These are phyloP conservation scores for Saitozyma podzolica DNA, from an alignment of 768 basidiomycete genomes.

Conservation along the genomic window DNA sequence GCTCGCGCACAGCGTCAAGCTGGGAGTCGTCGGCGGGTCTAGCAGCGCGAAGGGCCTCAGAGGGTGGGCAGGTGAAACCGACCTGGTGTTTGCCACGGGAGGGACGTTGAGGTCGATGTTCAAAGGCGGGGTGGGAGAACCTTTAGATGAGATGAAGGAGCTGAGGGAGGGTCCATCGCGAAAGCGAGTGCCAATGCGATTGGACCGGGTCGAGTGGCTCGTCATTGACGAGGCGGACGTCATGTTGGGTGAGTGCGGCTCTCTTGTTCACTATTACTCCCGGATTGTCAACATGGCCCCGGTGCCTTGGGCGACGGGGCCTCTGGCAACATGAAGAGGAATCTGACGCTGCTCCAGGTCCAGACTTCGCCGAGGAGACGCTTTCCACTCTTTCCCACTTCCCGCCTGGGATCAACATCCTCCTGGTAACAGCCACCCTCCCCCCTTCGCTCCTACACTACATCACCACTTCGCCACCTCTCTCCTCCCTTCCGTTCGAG, in stretches of 20 bases:
- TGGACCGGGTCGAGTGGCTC: slow-evolving; percentile 80
- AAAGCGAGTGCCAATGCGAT: slow-evolving; percentile 60
- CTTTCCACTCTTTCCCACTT: slow-evolving; percentile 70
- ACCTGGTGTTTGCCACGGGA: slow-evolving; percentile 64
- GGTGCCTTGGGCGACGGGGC: background rate
- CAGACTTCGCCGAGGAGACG: slow-evolving; percentile 78
- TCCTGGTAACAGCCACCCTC: slow-evolving; percentile 84
- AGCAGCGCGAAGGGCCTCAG: slow-evolving; percentile 39
- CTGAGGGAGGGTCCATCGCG: slow-evolving; percentile 10
- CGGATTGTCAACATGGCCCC: background rate
- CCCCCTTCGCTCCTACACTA: slow-evolving; percentile 65
- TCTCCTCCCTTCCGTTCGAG: slow-evolving; percentile 31
- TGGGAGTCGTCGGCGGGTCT: slow-evolving; percentile 66
- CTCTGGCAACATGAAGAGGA: too few relatives aligned
- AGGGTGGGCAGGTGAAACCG: slow-evolving; percentile 24
- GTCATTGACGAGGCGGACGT: slow-evolving; percentile 90
- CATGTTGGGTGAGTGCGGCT: slow-evolving; percentile 65
- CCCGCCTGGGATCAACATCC: slow-evolving; percentile 64
- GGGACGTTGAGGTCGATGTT: slow-evolving; percentile 50
- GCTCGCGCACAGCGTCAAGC: slow-evolving; percentile 70
- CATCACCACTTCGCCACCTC: slow-evolving; percentile 50
- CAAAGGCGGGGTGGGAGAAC: slow-evolving; percentile 13
- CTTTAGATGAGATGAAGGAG: background rate
- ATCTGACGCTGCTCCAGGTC: slow-evolving; percentile 57
- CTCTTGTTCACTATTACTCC: background rate